phyloP scores from a whole-genome alignment of 139 green algal species.

The Gonium pectorale region DNA sequence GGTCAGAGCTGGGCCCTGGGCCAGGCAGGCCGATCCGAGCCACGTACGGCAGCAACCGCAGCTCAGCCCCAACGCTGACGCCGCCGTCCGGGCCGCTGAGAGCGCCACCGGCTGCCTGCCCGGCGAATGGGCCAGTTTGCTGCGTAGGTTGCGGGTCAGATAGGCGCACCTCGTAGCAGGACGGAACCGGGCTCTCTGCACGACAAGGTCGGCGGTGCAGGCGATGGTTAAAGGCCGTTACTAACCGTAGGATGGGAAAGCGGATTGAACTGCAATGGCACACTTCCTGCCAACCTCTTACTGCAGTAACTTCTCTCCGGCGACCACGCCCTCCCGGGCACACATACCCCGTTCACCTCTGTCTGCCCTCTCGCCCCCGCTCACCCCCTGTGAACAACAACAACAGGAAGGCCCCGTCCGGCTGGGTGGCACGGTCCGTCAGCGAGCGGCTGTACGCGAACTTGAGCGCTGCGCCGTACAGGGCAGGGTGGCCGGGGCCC shows the following conservation, averaged over 20 bases:
- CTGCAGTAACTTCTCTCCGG: no score
- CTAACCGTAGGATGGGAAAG: no score
- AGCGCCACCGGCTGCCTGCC: neutral
- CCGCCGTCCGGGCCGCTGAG: neutral
- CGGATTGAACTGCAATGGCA: no score
- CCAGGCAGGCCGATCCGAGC: neutral
- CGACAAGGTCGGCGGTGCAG: no score
- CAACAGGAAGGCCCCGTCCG: constrained; percentile 53
- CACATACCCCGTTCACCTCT: no score
- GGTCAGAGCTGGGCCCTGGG: neutral
- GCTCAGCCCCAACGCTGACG: neutral
- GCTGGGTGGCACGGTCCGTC: constrained; percentile 48
- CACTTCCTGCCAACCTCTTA: no score
- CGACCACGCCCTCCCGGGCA: no score
- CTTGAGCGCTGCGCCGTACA: constrained; percentile 49
- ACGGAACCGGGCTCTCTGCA: constrained; percentile 3
- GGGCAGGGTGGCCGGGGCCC: constrained; percentile 46
- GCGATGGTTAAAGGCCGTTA: no score
- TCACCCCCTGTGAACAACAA: constrained; percentile 59
- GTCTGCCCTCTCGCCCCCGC: neutral
- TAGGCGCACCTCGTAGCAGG: constrained; percentile 25
- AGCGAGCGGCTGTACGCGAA: constrained; percentile 54
- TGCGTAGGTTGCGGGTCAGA: neutral
- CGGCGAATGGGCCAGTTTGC: no score
- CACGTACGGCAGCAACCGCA: constrained; percentile 1